Conservation (phyloP, 495 filamentous ascomycete genomes). For the Penicillium bialowiezense region DNA sequence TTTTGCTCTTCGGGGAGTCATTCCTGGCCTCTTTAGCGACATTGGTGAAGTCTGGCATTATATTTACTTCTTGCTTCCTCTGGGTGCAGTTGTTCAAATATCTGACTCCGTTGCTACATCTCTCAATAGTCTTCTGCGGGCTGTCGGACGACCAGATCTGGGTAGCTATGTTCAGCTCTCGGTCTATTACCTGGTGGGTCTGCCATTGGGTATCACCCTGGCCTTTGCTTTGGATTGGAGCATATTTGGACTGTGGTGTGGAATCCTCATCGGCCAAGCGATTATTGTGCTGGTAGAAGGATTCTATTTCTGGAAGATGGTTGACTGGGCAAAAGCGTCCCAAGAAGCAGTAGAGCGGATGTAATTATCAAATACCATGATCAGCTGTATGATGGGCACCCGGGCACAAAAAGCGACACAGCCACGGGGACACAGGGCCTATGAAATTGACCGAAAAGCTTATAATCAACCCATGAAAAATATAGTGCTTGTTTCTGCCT, state of each 20-base stretch:
- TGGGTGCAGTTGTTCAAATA: conserved; percentile 26
- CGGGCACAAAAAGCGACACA: no score
- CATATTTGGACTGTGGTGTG: conserved; percentile 23
- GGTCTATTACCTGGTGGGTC: conserved; percentile 12
- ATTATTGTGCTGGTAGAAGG: conserved; percentile 8
- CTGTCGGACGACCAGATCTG: conserved; percentile 14
- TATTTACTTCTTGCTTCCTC: conserved; percentile 19
- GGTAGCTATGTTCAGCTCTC: conserved; percentile 12
- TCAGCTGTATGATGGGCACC: no score
- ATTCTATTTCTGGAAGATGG: conserved; percentile 12
- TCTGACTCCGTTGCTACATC: conserved; percentile 24
- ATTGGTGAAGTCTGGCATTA: conserved; percentile 33
- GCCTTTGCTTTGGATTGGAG: conserved; percentile 21
- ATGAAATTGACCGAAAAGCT: no score
- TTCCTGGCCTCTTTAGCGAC: conserved; percentile 36
- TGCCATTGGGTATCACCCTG: conserved; percentile 18
- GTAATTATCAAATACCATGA: neutral
- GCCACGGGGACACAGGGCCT: no score
- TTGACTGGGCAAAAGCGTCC: conserved; percentile 14
- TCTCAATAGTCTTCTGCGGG: conserved; percentile 21
- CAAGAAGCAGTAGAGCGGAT: conserved; percentile 4
- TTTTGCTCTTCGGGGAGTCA: conserved; percentile 4
- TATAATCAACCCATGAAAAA: no score
- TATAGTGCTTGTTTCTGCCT: no score
- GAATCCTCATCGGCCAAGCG: conserved; percentile 12